These are phyloP conservation scores for Ophiostoma ips DNA, from an alignment of 2,329 filamentous ascomycete genomes.

Conservation along the genomic window DNA sequence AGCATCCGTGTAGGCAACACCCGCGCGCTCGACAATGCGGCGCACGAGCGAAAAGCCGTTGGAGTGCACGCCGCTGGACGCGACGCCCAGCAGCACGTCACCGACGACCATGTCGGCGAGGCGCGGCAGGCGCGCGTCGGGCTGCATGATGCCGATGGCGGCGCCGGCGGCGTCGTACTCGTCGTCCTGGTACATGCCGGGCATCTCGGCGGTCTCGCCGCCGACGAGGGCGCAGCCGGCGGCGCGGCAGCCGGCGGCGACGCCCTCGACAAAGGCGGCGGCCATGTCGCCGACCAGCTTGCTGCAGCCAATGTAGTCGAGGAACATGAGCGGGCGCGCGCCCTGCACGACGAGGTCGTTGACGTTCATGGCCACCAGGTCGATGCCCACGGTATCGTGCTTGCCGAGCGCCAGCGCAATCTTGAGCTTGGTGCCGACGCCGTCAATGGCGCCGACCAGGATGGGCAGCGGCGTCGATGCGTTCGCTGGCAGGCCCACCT, in stretches of 20 bases:
- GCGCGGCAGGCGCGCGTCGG: slow-evolving; percentile 58
- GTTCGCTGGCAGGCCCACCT: slow-evolving; percentile 52
- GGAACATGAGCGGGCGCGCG: slow-evolving; percentile 87
- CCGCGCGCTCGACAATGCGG: slow-evolving; percentile 64
- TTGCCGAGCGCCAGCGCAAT: slow-evolving; percentile 81
- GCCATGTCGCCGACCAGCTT: slow-evolving; percentile 67
- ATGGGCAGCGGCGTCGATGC: slow-evolving; percentile 57
- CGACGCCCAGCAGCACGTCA: slow-evolving; percentile 74
- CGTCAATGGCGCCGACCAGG: slow-evolving; percentile 88
- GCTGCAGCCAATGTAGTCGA: slow-evolving; percentile 95
- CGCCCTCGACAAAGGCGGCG: slow-evolving; percentile 77
- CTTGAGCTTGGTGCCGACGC: slow-evolving; percentile 93
- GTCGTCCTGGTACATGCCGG: slow-evolving; percentile 75
- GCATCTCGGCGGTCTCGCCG: slow-evolving; percentile 97
- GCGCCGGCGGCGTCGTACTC: slow-evolving; percentile 91
- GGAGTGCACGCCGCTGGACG: slow-evolving; percentile 79
- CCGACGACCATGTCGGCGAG: slow-evolving; percentile 63
- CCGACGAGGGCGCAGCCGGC: slow-evolving; percentile 86
- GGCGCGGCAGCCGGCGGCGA: slow-evolving; percentile 73
- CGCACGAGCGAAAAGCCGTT: slow-evolving; percentile 97
- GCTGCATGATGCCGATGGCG: slow-evolving; percentile 69
- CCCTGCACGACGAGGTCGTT: slow-evolving; percentile 96
- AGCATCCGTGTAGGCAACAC: slow-evolving; percentile 54
- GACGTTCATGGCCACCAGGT: slow-evolving; percentile 97
- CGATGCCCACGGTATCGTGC: slow-evolving; percentile 90